phyloP scores from a whole-genome alignment of 768 basidiomycete species.

The Auriscalpium microsporum region DNA sequence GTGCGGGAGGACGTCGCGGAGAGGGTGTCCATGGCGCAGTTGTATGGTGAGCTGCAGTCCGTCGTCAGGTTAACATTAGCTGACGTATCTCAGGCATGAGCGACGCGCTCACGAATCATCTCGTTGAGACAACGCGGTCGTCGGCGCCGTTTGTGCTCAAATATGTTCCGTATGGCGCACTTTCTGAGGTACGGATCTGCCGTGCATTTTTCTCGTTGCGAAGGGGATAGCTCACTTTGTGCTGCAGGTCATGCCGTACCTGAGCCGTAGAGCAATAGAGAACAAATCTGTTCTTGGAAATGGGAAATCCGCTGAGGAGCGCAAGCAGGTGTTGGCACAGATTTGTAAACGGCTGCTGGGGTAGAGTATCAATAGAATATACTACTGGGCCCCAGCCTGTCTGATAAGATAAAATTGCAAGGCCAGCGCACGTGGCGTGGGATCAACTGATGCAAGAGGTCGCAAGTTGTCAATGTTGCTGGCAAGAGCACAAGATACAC shows the following conservation, averaged over 20 bases:
- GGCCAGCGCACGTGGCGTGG: too few relatives aligned
- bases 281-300: conserved; percentile 82
- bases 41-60: conserved; percentile 54
- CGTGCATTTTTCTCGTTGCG: not conserved
- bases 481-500: too few relatives aligned
- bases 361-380: not conserved
- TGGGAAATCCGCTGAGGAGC: conserved; percentile 58
- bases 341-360: not conserved
- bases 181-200: conserved; percentile 42
- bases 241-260: conserved; percentile 77
- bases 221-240: conserved; percentile 9
- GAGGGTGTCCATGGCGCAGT: conserved; percentile 66
- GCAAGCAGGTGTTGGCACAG: conserved; percentile 36
- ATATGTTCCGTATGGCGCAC: conserved; percentile 71
- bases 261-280: conserved; percentile 82
- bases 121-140: conserved; percentile 45
- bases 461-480: too few relatives aligned
- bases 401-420: too few relatives aligned
- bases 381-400: too few relatives aligned
- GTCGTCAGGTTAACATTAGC: not conserved
- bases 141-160: conserved; percentile 73
- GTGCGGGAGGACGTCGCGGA: conserved; percentile 51
- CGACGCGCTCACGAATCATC: conserved; percentile 66
- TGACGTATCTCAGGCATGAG: conserved; percentile 60
- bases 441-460: too few relatives aligned